These are phyloP conservation scores for Diaporthe helianthi DNA, from an alignment of 2,329 filamentous ascomycete species.

Conservation along the genomic window DNA sequence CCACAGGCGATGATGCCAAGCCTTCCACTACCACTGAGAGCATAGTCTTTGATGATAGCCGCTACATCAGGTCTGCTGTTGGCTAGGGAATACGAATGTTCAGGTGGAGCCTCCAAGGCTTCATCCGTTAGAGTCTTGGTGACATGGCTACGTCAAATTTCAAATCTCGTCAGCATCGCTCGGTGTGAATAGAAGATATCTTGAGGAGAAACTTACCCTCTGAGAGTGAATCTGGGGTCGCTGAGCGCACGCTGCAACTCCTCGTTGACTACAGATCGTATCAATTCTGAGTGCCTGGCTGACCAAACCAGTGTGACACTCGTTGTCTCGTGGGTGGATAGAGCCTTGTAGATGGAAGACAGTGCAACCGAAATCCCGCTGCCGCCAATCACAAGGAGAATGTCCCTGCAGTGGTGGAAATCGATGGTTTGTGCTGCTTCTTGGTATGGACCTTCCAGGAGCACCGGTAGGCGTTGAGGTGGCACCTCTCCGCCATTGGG, in stretches of 20 bases:
- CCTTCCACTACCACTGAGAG: neutral
- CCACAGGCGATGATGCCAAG: conserved; percentile 18
- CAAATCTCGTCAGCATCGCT: neutral
- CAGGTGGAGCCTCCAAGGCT: neutral
- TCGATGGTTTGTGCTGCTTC: neutral
- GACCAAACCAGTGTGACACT: conserved; percentile 8
- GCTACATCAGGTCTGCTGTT: neutral
- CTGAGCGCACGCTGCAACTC: neutral
- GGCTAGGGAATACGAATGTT: neutral
- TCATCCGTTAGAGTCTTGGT: neutral
- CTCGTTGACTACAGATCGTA: conserved; percentile 10
- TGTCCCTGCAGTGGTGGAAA: neutral
- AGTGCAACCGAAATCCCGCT: conserved; percentile 6
- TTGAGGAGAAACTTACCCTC: conserved; percentile 2
- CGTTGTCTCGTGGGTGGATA: neutral
- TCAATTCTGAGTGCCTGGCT: neutral
- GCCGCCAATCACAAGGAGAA: conserved; percentile 9
- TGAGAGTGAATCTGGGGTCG: neutral
- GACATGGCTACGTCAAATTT: neutral
- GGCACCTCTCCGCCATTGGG: neutral
- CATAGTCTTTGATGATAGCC: neutral
- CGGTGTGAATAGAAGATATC: too few species aligned
- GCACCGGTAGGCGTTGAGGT: neutral
- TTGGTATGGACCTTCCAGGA: conserved; percentile 13
- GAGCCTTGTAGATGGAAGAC: conserved; percentile 10